Conservation (phyloP, 805 yeast genomes). For the Candida taoyuanica region DNA sequence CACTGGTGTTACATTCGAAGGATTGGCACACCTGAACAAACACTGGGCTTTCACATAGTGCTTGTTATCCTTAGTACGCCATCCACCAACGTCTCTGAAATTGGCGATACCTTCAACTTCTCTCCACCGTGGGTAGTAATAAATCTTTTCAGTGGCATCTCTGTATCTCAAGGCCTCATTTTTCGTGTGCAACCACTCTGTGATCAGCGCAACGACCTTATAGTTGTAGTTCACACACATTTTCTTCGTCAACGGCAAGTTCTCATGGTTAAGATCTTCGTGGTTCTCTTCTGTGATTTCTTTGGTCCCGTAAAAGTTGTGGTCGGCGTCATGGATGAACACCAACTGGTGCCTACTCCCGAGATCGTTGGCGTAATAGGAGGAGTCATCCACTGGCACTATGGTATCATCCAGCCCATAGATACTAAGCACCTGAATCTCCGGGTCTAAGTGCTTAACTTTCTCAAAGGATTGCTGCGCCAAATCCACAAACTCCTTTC, state of each 20-base stretch:
- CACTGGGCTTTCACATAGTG: conserved; percentile 47
- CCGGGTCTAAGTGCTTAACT: conserved; percentile 39
- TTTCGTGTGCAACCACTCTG: conserved; percentile 44
- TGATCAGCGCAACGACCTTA: conserved; percentile 45
- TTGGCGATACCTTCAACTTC: conserved; percentile 62
- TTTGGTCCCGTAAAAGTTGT: conserved; percentile 62
- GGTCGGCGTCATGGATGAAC: conserved; percentile 70
- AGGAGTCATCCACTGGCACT: conserved; percentile 61
- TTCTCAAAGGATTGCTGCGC: conserved; percentile 41
- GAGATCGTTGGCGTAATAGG: conserved; percentile 52
- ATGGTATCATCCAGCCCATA: conserved; percentile 68
- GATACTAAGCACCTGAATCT: conserved; percentile 57
- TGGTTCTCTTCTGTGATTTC: conserved; percentile 33
- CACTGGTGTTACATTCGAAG: conserved; percentile 42
- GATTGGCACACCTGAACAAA: conserved; percentile 61
- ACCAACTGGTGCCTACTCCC: conserved; percentile 51
- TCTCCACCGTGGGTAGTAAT: conserved; percentile 51
- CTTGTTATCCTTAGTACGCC: conserved; percentile 35
- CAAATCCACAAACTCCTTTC: conserved; percentile 47
- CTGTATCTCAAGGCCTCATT: conserved; percentile 53
- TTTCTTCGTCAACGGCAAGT: conserved; percentile 40
- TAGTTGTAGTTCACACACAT: conserved; percentile 55
- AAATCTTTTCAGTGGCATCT: conserved; percentile 32
- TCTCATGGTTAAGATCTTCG: conserved; percentile 31
- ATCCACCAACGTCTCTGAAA: conserved; percentile 81